Evolutionary conservation across 495 filamentous ascomycete species (phyloP).

Genomic region (Pyronema domesticum): DNA sequence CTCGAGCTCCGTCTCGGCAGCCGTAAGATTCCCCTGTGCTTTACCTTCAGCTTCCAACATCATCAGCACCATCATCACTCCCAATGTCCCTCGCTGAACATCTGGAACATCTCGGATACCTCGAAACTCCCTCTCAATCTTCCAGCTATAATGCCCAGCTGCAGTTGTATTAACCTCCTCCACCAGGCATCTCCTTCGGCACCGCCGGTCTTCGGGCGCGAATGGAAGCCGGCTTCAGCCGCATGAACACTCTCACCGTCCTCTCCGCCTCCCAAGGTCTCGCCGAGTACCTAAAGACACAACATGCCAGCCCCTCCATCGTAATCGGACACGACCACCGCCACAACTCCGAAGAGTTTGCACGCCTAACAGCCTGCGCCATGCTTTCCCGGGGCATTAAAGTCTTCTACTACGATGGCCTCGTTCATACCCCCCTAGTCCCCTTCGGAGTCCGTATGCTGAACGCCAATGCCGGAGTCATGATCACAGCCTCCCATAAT

Average conservation of each 20-base stretch:
- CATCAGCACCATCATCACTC: no score
- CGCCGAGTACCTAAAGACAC: conserved; percentile 38
- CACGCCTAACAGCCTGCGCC: conserved; percentile 43
- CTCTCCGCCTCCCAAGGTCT: conserved; percentile 59
- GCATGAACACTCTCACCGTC: conserved; percentile 51
- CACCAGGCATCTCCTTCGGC: not conserved
- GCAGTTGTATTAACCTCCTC: conserved; percentile 33
- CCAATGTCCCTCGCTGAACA: no score
- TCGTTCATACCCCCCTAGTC: conserved; percentile 49
- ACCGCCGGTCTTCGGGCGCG: conserved; percentile 35
- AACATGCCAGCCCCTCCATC: conserved; percentile 10
- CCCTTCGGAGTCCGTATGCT: conserved; percentile 44
- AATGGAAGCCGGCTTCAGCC: conserved; percentile 54
- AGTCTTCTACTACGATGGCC: conserved; percentile 36
- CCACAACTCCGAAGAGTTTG: conserved; percentile 48
- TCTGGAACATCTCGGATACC: conserved; percentile 2
- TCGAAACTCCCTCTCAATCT: not conserved
- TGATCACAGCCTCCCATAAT: conserved; percentile 50
- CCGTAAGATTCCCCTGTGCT: conserved; percentile 29
- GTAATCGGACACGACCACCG: conserved; percentile 54
- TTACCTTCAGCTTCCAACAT: not conserved
- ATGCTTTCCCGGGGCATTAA: conserved; percentile 44
- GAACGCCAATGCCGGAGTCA: conserved; percentile 45
- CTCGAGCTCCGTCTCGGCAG: conserved; percentile 39
- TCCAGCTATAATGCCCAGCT: conserved; percentile 48